Base-by-base conservation (phyloP, 106 monocot genomes). In the Dendrobium nobile region DNA sequence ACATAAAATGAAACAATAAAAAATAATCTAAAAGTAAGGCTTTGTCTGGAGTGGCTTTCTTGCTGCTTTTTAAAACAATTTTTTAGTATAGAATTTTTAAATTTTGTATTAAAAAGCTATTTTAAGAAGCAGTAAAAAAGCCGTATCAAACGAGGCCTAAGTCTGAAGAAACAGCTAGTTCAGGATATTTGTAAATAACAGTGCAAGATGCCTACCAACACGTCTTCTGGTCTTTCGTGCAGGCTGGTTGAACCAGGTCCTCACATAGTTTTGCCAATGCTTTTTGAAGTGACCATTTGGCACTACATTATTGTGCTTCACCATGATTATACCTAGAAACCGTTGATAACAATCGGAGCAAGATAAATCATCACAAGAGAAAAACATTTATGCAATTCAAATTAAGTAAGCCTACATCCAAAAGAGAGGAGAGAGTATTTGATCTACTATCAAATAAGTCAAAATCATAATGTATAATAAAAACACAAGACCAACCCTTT, bases 211-310 rank as follows among this genome's bases (percentile, higher is more conserved):
- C 68, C 19, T 75, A 91, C 90, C 90, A 78, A 84, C 77, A 16
- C 91, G 70, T 83, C 91, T 86, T 42, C 85, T 85, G 3, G 80
- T 80, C 64, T 91, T 88, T 4, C 91, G 73, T n/a, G 88, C 91
- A 48, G 88, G 91, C 22, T 91, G 91, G 27, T 91, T 85, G 61
- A 91, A 91, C 91, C 86, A 91, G 4, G 88, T 91, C 77, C 76
- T 91, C 9, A 91, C 91, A 88, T 87, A 91, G 51, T 91, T 87
- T 75, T 91, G 91, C 88, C 91, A 91, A 61, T 91, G 91, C 85
- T 91, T 91, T 80, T 87, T 91, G 73, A 89, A 91, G 82, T 87
- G 91, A 6, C 85, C 85, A 75, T 87, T 87, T 0, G 88, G 85
- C 11, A 88, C 67, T 47, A 87, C 88, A 83, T 91, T 91, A 83